Conservation (phyloP, 257 asterid genomes). For the Rehmannia glutinosa region DNA sequence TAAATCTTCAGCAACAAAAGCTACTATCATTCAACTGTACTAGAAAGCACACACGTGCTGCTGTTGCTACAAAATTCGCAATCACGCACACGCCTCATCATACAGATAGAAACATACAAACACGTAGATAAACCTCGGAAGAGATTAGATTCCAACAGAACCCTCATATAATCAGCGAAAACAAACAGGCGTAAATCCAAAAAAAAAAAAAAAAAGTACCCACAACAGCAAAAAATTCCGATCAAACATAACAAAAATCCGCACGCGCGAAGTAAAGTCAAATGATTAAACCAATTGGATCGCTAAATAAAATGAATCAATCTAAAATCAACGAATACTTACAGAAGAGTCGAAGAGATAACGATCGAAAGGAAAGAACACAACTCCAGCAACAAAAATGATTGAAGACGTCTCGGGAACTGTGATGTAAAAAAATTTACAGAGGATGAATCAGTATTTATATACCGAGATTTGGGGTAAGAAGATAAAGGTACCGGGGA, state of each 20-base stretch:
- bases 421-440: not conserved
- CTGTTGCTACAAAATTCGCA: not conserved
- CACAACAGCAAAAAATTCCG: not conserved
- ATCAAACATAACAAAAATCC: not conserved
- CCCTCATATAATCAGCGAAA: not conserved
- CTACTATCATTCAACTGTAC: constrained; percentile 1
- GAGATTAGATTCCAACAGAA: not conserved
- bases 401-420: constrained; percentile 19
- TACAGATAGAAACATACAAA: not conserved
- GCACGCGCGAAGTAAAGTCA: not conserved
- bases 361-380: constrained; percentile 14
- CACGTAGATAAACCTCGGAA: not conserved
- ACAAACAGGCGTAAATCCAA: constrained; percentile 6
- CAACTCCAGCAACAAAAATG: constrained; percentile 12
- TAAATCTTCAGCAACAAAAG: not conserved
- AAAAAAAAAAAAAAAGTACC: not conserved
- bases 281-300: constrained; percentile 4
- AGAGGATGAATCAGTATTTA: not conserved
- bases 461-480: not conserved
- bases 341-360: constrained; percentile 22
- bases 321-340: not conserved
- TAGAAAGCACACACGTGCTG: not conserved
- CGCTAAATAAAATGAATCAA: not conserved
- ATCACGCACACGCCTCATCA: not conserved
- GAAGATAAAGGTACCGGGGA: constrained; percentile 24